A percentile compares a stretch with the other conserved stretches of the same genome.
phyloP scores from a whole-genome alignment of 2,329 filamentous ascomycete genomes.

The Fusarium setosum region DNA sequence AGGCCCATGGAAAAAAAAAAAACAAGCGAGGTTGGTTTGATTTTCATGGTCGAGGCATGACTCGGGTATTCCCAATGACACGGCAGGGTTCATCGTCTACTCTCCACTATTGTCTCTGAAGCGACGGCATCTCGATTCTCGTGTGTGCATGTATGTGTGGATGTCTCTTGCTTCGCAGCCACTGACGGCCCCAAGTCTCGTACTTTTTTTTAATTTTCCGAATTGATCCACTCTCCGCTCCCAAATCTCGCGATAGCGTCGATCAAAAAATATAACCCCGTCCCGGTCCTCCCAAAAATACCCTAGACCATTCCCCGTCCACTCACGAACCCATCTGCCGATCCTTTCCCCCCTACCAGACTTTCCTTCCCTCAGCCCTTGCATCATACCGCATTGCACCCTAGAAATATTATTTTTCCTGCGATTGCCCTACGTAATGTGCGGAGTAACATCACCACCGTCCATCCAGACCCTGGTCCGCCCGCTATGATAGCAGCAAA shows the following conservation, averaged over 20 bases:
- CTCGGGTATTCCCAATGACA: neutral
- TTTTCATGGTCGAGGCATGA: neutral
- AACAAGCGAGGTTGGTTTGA: neutral
- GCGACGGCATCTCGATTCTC: neutral
- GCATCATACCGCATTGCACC: neutral
- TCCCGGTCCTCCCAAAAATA: neutral
- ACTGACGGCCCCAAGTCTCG: too few relatives aligned
- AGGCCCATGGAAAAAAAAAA: neutral
- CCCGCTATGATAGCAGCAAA: neutral
- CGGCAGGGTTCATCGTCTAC: neutral
- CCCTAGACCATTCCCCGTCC: conserved; percentile 2
- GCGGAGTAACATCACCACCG: neutral
- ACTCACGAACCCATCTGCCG: neutral
- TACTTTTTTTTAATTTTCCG: conserved; percentile 31
- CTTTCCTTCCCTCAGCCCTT: neutral
- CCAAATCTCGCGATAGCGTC: conserved; percentile 27
- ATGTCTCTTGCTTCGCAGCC: neutral
- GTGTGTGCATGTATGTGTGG: neutral
- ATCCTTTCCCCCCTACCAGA: conserved; percentile 15
- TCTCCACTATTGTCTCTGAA: neutral
- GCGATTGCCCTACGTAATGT: too few relatives aligned
- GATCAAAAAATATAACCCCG: conserved; percentile 23
- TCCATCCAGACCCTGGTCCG: neutral
- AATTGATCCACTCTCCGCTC: conserved; percentile 18
- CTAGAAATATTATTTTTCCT: neutral